phyloP scores from a whole-genome alignment of 306 rosid species.

The Prunus dulcis region DNA sequence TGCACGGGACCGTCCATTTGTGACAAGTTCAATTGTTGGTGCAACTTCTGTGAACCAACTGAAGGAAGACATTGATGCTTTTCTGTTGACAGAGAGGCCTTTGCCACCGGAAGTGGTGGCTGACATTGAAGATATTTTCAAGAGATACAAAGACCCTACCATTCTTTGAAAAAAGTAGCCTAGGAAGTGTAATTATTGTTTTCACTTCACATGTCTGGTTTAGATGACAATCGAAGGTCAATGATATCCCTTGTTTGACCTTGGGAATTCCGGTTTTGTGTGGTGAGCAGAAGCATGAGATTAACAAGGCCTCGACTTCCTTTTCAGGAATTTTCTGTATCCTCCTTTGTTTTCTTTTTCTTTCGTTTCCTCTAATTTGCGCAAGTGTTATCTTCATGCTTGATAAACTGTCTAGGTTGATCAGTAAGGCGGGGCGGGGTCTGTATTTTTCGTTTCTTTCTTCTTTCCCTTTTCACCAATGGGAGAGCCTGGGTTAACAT shows the following conservation, averaged over 20 bases:
- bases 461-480: background rate
- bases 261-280: background rate
- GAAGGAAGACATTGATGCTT: slow-evolving; percentile 79
- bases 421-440: too few relatives aligned
- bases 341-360: background rate
- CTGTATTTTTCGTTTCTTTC: too few relatives aligned
- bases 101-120: slow-evolving; percentile 54
- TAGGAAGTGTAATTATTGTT: background rate
- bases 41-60: slow-evolving; percentile 84
- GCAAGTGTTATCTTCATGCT: background rate
- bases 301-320: background rate
- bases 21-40: slow-evolving; percentile 85
- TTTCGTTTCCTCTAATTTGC: background rate
- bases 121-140: slow-evolving; percentile 63
- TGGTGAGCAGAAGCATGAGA: background rate
- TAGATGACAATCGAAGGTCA: background rate
- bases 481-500: background rate
- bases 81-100: slow-evolving; percentile 58
- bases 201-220: background rate
- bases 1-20: slow-evolving; percentile 77
- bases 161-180: slow-evolving; percentile 27
- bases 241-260: background rate
- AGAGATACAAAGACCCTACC: slow-evolving; percentile 80
- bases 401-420: too few relatives aligned
- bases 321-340: background rate